Conservation (phyloP, 1,284 basidiomycete genomes). For the Malassezia pachydermatis region DNA sequence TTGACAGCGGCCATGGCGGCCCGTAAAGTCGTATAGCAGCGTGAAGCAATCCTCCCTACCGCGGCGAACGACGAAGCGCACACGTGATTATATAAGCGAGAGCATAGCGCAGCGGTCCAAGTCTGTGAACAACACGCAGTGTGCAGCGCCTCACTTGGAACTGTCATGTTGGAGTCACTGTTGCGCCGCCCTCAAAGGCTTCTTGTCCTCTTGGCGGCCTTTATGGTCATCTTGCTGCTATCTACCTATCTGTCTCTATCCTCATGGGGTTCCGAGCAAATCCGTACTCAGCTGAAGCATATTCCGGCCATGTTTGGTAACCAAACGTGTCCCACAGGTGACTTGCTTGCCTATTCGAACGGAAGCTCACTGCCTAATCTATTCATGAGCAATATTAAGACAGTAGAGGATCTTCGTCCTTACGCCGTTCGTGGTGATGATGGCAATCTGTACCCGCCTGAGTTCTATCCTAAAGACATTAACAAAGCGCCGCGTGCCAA, state of each 20-base stretch:
- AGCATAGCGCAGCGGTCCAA: background rate
- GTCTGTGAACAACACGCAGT: background rate
- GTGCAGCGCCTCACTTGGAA: background rate
- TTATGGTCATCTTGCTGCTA: slow-evolving; percentile 7
- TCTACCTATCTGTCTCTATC: slow-evolving; percentile 14
- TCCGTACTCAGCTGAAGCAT: slow-evolving; percentile 8
- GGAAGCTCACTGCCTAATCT: too few species aligned
- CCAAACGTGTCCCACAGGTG: slow-evolving; percentile 2
- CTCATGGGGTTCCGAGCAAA: slow-evolving; percentile 9
- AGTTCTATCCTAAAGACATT: slow-evolving; percentile 33
- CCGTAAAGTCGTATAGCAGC: slow-evolving; percentile 2
- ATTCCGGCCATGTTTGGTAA: slow-evolving; percentile 3
- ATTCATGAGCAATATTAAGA: slow-evolving; percentile 16
- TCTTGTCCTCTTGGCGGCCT: slow-evolving; percentile 6
- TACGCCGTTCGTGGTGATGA: slow-evolving; percentile 35
- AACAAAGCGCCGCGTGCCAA: slow-evolving; percentile 42
- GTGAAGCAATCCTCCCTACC: background rate
- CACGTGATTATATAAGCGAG: slow-evolving; percentile 7
- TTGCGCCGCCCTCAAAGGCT: slow-evolving; percentile 17
- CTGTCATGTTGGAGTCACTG: slow-evolving; percentile 14
- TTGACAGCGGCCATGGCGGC: slow-evolving; percentile 15
- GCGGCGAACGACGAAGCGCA: background rate
- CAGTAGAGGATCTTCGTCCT: slow-evolving; percentile 34
- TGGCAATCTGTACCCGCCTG: slow-evolving; percentile 42
- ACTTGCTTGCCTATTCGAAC: background rate